Evolutionary conservation across 345 rosid genomes (phyloP), one percentile per base, ranked within the genome.

Genomic region (Diplotaxis tenuifolia): DNA sequence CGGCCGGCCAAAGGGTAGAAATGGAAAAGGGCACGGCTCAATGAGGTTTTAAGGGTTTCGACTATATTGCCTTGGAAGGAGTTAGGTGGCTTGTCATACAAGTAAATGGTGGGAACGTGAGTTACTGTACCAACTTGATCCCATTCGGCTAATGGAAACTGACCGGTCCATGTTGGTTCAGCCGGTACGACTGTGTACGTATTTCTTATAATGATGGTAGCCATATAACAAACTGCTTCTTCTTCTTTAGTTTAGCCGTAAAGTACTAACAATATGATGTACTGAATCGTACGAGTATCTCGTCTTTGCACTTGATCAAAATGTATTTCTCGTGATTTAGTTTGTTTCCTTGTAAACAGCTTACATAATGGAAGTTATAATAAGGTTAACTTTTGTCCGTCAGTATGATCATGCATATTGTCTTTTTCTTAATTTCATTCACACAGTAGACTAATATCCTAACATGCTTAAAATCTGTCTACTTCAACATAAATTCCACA

Each of bases 1-100:
- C 88, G 87, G n/a, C 90, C 90, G 0, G 90, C 90, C 1, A 88
- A 78, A 2, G 85, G 93, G 66, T 88, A 88, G 9, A 88, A 88
- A 21, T 73, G 75, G 29, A 84, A 79, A 54, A 86, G 62, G 1
- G 75, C 75, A 21, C 68, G 72, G 63, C 82, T 74, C 29, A 88
- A 73, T 0, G 88, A 88, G n/a, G 36, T 42, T 47, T 49, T 83
- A 1, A 88, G 79, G 57, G 70, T 71, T 64, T 55, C 71, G 25
- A 80, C 53, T 22, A 85, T 50, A 62, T 73, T 8, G 45, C 75
- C 55, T 19, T 78, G 40, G 20, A 82, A 80, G 32, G 67, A 71
- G 7, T 74, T 58, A 11, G 71, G 65, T 3, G 83, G 58, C 23
- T 82, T 81, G 54, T 40, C 42, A 54, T 85, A 87, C 79, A 87